Evolutionary conservation across 2,329 filamentous ascomycete species (phyloP).

Genomic region (Sporothrix pallida): DNA sequence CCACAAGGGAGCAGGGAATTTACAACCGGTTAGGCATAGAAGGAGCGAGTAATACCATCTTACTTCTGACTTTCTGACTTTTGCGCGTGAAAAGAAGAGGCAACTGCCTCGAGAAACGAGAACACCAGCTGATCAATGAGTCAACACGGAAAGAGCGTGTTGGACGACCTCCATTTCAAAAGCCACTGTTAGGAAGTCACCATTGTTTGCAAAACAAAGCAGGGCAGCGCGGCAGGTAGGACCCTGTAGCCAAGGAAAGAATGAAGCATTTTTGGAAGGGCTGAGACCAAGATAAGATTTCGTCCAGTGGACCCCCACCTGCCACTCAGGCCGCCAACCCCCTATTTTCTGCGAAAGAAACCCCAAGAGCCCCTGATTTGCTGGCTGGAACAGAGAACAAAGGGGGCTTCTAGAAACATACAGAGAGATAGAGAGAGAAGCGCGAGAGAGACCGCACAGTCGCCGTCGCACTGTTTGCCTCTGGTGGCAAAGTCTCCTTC

Average conservation of each 20-base stretch:
- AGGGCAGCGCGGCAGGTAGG: slow-evolving; percentile 12
- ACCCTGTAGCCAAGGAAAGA: slow-evolving; percentile 17
- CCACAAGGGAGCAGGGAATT: background rate
- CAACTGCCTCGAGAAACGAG: background rate
- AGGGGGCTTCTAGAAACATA: background rate
- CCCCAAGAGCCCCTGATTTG: background rate
- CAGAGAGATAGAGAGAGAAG: background rate
- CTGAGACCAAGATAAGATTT: background rate
- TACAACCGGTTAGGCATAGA: too few relatives aligned
- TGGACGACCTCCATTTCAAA: background rate
- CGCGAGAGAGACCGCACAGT: slow-evolving; percentile 14
- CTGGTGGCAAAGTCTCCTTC: slow-evolving; percentile 17
- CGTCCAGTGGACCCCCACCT: slow-evolving; percentile 10
- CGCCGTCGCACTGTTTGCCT: slow-evolving; percentile 24
- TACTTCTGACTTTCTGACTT: background rate
- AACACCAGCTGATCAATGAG: slow-evolving; percentile 3
- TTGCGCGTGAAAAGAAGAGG: background rate
- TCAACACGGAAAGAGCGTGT: slow-evolving; percentile 5
- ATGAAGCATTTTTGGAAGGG: background rate
- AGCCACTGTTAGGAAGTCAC: background rate
- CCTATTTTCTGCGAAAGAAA: background rate
- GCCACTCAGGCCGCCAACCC: background rate
- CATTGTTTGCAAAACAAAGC: slow-evolving; percentile 12
- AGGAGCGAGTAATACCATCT: background rate
- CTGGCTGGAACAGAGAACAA: background rate